Base-by-base conservation (phyloP, 805 yeast species). In the Allodekkera sacchari region DNA sequence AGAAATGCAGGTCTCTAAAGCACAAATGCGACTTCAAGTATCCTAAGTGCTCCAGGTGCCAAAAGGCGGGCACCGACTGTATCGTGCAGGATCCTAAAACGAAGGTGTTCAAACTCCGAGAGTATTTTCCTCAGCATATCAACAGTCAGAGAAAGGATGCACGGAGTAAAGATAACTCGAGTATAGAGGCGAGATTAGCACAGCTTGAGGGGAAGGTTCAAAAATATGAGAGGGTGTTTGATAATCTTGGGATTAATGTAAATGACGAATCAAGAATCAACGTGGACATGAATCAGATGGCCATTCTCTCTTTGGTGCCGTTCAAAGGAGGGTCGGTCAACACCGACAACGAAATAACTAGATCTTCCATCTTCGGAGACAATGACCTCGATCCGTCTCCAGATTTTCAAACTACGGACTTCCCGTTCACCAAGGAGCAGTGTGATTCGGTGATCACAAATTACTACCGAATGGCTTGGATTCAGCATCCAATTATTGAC, bases 1-100 rank as follows among this genome's bases (percentile, higher is more conserved):
- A 42, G 26, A 44, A 43, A 20, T 47, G 52, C 34, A 35, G 50
- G n/a, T 35, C 48, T n/a, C 25, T 44, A 19, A 44, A 47, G 32
- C 48, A 46, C 27, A 43, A 30, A 21, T 47, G 50, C 27, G 52
- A 47, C 30, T 44, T 43, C 31, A 31, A 35, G 20, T 44, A 35
- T 18, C 52, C 52, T 4, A 38, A 38, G 20, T 45, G 52, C 21
- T 40, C 50, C 8, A 36, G 47, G 7, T 45, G 50, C 28, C 37
- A 27, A 18, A 35, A 32, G 13, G 41, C 49, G 3, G 32, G 30
- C 13, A 34, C 39, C 8, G 35, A 36, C 6, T 45, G 50, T 26
- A 17, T 45, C 18, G 34, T 43, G 9, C 44, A 44, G 22, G 48
- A 45, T 31, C 44, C 44, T n/a, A 28, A 33, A 5, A 36, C 45